phyloP scores from a whole-genome alignment of 2,329 filamentous ascomycete genomes.

The Neonectria sp. region DNA sequence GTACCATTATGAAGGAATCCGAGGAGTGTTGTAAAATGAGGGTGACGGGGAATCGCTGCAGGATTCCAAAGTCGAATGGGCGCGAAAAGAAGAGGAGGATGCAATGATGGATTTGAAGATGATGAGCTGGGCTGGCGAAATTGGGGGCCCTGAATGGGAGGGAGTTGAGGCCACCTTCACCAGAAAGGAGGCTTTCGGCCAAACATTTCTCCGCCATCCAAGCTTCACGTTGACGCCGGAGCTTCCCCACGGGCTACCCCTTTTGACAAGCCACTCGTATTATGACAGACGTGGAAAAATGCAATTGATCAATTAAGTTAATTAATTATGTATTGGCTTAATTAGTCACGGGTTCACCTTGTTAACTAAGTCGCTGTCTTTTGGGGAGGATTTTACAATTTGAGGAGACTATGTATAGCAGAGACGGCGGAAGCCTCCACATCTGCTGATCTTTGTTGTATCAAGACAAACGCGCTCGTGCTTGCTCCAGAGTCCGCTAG shows the following conservation, averaged over 20 bases:
- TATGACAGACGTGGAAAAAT: not conserved
- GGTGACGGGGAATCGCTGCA: constrained; percentile 53
- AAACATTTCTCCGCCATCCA: constrained; percentile 53
- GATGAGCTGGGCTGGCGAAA: constrained; percentile 46
- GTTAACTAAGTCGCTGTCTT: not conserved
- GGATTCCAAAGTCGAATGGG: constrained; percentile 49
- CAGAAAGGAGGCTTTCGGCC: constrained; percentile 51
- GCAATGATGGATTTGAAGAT: constrained; percentile 43
- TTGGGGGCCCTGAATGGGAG: constrained; percentile 47
- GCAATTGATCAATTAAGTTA: not conserved
- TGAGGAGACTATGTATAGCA: constrained; percentile 53
- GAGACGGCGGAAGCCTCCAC: constrained; percentile 46
- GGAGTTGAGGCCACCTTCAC: constrained; percentile 63
- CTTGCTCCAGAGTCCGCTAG: constrained; percentile 50
- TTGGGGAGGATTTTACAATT: constrained; percentile 50
- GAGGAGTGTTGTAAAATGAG: constrained; percentile 33
- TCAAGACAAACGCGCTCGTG: constrained; percentile 50
- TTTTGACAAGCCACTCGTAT: constrained; percentile 13
- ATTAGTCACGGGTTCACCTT: not conserved
- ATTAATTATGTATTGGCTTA: constrained; percentile 1
- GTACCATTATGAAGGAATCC: constrained; percentile 52
- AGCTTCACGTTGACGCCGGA: constrained; percentile 5
- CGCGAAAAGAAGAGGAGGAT: constrained; percentile 43
- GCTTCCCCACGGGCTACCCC: constrained; percentile 12
- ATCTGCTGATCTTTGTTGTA: constrained; percentile 48